Evolutionary conservation across 2,329 filamentous ascomycete species (phyloP).

Genomic region (Teratosphaeria epicoccoides): DNA sequence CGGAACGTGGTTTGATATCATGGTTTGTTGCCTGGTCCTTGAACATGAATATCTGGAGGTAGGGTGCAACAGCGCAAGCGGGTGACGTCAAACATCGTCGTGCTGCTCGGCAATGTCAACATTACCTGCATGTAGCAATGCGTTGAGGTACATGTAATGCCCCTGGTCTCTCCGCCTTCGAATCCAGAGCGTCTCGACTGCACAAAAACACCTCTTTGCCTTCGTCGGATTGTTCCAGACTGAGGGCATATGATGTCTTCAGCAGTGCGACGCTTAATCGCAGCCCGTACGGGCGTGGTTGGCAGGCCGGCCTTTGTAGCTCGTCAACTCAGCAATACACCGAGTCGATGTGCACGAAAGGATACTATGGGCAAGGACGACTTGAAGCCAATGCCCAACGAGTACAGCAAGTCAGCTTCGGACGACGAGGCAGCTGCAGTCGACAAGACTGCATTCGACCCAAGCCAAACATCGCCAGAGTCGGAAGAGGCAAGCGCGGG

Average conservation of each 20-base stretch:
- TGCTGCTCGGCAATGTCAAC: neutral
- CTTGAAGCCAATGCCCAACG: constrained; percentile 54
- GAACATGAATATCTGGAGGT: no score
- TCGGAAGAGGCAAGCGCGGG: constrained; percentile 37
- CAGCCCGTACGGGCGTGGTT: neutral
- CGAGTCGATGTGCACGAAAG: constrained; percentile 27
- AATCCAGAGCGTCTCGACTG: no score
- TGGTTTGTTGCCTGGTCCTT: no score
- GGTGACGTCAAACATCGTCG: neutral
- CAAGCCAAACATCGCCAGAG: constrained; percentile 57
- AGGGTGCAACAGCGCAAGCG: no score
- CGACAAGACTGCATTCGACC: constrained; percentile 57
- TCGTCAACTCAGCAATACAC: constrained; percentile 10
- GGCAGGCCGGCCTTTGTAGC: constrained; percentile 6
- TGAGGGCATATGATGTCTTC: constrained; percentile 1
- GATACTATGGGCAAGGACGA: constrained; percentile 42
- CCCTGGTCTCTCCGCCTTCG: no score
- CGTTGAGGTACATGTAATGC: no score
- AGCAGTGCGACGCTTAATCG: constrained; percentile 2
- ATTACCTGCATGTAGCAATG: no score
- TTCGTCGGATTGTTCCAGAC: neutral
- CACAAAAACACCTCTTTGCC: no score
- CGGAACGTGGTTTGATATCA: no score
- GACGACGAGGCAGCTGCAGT: constrained; percentile 48
- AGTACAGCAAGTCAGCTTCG: constrained; percentile 58